Evolutionary conservation across 2,329 filamentous ascomycete species (phyloP).

Genomic region (Capronia epimyces): DNA sequence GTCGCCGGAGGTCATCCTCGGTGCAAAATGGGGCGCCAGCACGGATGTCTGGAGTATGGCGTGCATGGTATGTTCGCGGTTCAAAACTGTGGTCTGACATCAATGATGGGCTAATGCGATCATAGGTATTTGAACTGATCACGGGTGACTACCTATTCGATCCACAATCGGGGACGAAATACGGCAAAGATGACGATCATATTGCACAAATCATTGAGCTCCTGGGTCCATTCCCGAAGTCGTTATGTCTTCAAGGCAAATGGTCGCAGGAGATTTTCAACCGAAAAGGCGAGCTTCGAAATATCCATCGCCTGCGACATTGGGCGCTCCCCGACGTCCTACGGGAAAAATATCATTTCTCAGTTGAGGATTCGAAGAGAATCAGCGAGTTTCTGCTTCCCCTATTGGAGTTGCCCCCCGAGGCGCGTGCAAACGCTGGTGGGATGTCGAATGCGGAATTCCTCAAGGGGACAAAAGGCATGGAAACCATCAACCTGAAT

Average conservation of each 20-base stretch:
- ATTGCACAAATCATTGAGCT: slow-evolving; percentile 98
- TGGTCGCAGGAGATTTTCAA: slow-evolving; percentile 99
- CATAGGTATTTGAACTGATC: slow-evolving; percentile 89
- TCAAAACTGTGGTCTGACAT: slow-evolving; percentile 3
- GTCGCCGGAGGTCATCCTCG: slow-evolving; percentile 93
- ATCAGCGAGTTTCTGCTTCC: slow-evolving; percentile 79
- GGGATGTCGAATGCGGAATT: slow-evolving; percentile 86
- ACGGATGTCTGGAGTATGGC: slow-evolving; percentile 99
- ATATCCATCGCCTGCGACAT: slow-evolving; percentile 92
- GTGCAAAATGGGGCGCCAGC: slow-evolving; percentile 97
- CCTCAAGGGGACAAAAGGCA: slow-evolving; percentile 78
- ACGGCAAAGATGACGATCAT: slow-evolving; percentile 98
- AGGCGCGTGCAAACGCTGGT: slow-evolving; percentile 86
- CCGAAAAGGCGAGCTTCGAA: slow-evolving; percentile 89
- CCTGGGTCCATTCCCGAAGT: slow-evolving; percentile 86
- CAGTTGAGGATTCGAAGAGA: slow-evolving; percentile 69
- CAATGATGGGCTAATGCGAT: not conserved
- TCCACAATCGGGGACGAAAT: slow-evolving; percentile 95
- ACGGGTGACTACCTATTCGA: slow-evolving; percentile 98
- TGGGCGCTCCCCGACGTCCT: slow-evolving; percentile 93
- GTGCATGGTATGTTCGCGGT: slow-evolving; percentile 68
- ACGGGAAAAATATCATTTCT: slow-evolving; percentile 94
- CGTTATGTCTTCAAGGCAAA: slow-evolving; percentile 84
- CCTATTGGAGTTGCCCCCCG: slow-evolving; percentile 84
- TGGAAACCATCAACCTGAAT: slow-evolving; percentile 72